Evolutionary conservation across 2,329 filamentous ascomycete genomes (phyloP), one percentile per base, ranked within the genome.

Genomic region (Ophiostoma australiae): DNA sequence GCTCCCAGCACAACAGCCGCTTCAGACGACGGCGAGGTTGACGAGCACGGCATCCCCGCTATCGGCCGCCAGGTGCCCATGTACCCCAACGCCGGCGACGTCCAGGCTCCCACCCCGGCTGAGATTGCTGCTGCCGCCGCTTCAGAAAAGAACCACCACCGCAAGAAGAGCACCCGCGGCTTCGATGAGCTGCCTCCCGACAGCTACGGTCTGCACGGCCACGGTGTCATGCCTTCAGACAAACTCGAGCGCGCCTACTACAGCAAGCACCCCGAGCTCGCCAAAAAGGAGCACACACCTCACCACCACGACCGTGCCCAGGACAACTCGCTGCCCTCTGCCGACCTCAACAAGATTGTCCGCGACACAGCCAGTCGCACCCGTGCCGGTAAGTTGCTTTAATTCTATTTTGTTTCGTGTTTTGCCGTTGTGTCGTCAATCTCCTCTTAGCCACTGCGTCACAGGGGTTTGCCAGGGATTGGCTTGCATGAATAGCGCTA

Each of bases 51-150:
- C 31, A 97, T 97, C 76, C 94, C 94, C 1, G 92, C 96, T 78
- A 95, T 97, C 75, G 94, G 94, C 67, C 88, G 92, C 77, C 91
- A 94, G 77, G 94, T 99, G 55, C 95, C 95, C 68, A 95, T 99
- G 92, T 91, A 95, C 78, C 91, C 90, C 70, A 88, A 95, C 78
- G 92, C 95, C 63, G 95, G 95, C 73, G 94, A 98, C 78, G 95
- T 98, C 11, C 95, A 99, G 81, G 95, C 95, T 17, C 95, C 95
- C 2, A 95, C 94, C 1, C 93, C 94, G 1, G 87, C 89, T 10
- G 79, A 80, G 65, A 76, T 80, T 4, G 76, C 75, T 67, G 78
- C 81, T 27, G 78, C 82, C 74, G 73, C 52, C 71, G 72, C n/a
- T 27, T 37, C 48, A 35, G 69, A 80, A 79, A 68, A 83, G 84